Conservation (phyloP, 2,329 filamentous ascomycete genomes). For the Cladosporium sp. region DNA sequence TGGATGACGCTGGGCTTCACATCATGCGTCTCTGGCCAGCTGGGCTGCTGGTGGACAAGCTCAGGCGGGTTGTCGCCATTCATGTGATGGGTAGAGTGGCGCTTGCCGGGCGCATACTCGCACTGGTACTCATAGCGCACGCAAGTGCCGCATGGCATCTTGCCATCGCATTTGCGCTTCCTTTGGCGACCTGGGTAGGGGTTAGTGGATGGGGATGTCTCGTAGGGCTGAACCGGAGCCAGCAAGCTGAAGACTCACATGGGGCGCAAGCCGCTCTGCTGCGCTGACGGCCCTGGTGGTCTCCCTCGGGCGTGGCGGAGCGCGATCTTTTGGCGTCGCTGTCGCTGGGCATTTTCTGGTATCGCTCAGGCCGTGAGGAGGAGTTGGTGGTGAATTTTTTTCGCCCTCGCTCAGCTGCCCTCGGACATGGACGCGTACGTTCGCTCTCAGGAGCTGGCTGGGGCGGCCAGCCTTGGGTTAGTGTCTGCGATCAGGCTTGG, state of each 20-base stretch:
- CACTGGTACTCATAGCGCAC: conserved; percentile 39
- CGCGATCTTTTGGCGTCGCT: conserved; percentile 15
- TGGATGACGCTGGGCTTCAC: conserved; percentile 28
- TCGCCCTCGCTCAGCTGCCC: conserved; percentile 1
- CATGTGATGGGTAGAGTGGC: conserved; percentile 27
- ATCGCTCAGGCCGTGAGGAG: conserved; percentile 1
- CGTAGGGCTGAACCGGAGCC: conserved; percentile 16
- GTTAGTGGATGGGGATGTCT: conserved; percentile 7
- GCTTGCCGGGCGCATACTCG: conserved; percentile 35
- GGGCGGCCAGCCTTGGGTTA: conserved; percentile 8
- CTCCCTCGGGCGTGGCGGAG: conserved; percentile 18
- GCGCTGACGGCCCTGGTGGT: conserved; percentile 33
- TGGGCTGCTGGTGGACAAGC: conserved; percentile 23
- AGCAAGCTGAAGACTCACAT: conserved; percentile 31
- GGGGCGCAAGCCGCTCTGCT: conserved; percentile 38
- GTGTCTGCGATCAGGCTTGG: conserved; percentile 16
- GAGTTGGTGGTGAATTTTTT: not conserved
- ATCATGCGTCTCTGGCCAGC: conserved; percentile 28
- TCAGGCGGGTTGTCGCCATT: conserved; percentile 31
- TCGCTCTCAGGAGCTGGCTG: conserved; percentile 8
- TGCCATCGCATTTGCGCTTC: conserved; percentile 34
- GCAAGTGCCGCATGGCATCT: conserved; percentile 36
- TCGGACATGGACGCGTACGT: conserved; percentile 16
- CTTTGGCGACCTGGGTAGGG: conserved; percentile 11
- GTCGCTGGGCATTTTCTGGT: conserved; percentile 7